Evolutionary conservation across 805 yeast species (phyloP).

Genomic region (Candida michaelii): DNA sequence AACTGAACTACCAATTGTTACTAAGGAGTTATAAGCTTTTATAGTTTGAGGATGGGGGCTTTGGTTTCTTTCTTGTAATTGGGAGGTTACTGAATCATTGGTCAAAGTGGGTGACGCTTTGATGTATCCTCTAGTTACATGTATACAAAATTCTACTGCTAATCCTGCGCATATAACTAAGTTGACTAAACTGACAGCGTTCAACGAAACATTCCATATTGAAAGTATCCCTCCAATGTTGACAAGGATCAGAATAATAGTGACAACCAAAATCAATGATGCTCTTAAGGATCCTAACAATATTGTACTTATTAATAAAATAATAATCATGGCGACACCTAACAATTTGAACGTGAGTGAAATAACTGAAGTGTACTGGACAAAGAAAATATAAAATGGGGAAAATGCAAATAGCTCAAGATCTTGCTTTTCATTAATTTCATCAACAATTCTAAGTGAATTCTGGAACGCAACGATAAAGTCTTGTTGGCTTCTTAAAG

Average conservation of each 20-base stretch:
- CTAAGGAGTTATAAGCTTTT: slow-evolving; percentile 59
- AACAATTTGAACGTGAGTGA: slow-evolving; percentile 56
- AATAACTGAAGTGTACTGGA: slow-evolving; percentile 74
- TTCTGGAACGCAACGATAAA: slow-evolving; percentile 78
- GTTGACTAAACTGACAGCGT: slow-evolving; percentile 88
- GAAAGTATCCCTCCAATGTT: slow-evolving; percentile 83
- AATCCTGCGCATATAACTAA: slow-evolving; percentile 89
- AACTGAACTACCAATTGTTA: slow-evolving; percentile 85
- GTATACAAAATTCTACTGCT: slow-evolving; percentile 91
- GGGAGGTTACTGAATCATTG: slow-evolving; percentile 2
- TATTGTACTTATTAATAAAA: slow-evolving; percentile 52
- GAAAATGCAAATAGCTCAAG: slow-evolving; percentile 82
- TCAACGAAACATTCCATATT: slow-evolving; percentile 69
- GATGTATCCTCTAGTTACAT: slow-evolving; percentile 77
- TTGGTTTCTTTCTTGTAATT: not conserved
- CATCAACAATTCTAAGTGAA: slow-evolving; percentile 64
- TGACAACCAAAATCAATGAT: slow-evolving; percentile 53
- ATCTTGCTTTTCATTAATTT: slow-evolving; percentile 43
- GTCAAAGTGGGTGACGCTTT: slow-evolving; percentile 18
- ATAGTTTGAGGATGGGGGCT: slow-evolving; percentile 13
- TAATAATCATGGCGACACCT: slow-evolving; percentile 49
- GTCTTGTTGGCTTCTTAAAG: slow-evolving; percentile 79
- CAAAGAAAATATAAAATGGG: slow-evolving; percentile 90
- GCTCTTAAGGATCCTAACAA: slow-evolving; percentile 68
- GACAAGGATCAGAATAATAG: slow-evolving; percentile 63